Conservation (phyloP, 495 filamentous ascomycete species). For the Geoglossum glabrum region DNA sequence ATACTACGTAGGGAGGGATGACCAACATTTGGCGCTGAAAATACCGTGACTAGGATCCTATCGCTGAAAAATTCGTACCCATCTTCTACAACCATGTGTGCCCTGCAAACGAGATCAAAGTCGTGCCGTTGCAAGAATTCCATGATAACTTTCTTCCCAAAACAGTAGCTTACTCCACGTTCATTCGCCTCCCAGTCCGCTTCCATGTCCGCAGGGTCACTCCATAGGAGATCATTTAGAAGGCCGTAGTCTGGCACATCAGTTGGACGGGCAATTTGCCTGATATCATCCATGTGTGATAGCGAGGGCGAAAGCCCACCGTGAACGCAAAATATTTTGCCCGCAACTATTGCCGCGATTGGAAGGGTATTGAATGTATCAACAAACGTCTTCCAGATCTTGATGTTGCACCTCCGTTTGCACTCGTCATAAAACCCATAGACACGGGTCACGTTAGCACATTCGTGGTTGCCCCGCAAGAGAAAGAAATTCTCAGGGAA, state of each 20-base stretch:
- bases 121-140: slow-evolving; percentile 89
- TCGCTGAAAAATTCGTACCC: slow-evolving; percentile 99
- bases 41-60: slow-evolving; percentile 86
- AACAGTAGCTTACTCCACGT: slow-evolving; percentile 93
- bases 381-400: slow-evolving; percentile 97
- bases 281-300: slow-evolving; percentile 95
- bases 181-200: slow-evolving; percentile 97
- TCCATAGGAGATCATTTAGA: slow-evolving; percentile 93
- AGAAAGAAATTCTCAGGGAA: slow-evolving; percentile 99
- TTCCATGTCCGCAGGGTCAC: slow-evolving; percentile 95
- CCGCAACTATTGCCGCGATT: slow-evolving; percentile 88
- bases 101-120: slow-evolving; percentile 91
- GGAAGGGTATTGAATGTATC: slow-evolving; percentile 95
- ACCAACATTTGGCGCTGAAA: slow-evolving; percentile 91
- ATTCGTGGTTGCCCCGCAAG: slow-evolving; percentile 91
- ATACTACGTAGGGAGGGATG: background rate
- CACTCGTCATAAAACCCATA: slow-evolving; percentile 99
- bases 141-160: slow-evolving; percentile 95
- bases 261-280: slow-evolving; percentile 83
- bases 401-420: slow-evolving; percentile 92
- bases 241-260: slow-evolving; percentile 96
- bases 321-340: slow-evolving; percentile 98
- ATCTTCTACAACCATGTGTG: slow-evolving; percentile 99
- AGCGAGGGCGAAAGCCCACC: slow-evolving; percentile 85
- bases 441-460: slow-evolving; percentile 93